A percentile compares a stretch with the other conserved stretches of the same genome.
These are phyloP conservation scores for Aspergillus wentii DNA, from an alignment of 495 filamentous ascomycete species.

Conservation along the genomic window DNA sequence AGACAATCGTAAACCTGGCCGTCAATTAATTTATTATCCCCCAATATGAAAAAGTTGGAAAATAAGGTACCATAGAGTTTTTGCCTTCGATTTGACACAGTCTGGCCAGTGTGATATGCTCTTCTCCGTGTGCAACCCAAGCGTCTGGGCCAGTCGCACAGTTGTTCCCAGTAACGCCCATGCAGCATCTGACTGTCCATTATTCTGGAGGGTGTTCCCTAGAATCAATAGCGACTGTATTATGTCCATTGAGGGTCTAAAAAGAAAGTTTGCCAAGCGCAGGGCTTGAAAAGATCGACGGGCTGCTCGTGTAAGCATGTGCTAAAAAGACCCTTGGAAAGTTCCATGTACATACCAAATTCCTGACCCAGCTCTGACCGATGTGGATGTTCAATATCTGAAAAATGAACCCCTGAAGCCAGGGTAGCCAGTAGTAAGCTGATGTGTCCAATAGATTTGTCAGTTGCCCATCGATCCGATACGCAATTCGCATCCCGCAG, in stretches of 20 bases:
- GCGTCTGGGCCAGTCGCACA: constrained; percentile 40
- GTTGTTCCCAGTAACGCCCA: constrained; percentile 43
- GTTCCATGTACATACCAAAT: constrained; percentile 29
- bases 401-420: constrained; percentile 48
- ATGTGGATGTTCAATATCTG: constrained; percentile 29
- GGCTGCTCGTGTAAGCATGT: constrained; percentile 9
- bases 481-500: constrained; percentile 12
- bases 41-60: not conserved
- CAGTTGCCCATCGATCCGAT: constrained; percentile 24
- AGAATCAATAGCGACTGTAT: constrained; percentile 42
- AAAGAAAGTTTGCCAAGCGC: constrained; percentile 42
- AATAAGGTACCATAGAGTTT: constrained; percentile 20
- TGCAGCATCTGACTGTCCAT: constrained; percentile 44
- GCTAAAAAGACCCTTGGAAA: not conserved
- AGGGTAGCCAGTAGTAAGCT: constrained; percentile 45
- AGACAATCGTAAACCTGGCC: constrained; percentile 25
- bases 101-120: constrained; percentile 22
- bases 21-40: not conserved
- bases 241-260: constrained; percentile 36
- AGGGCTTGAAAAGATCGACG: constrained; percentile 33
- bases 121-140: constrained; percentile 32
- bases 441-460: constrained; percentile 31
- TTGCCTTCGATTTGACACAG: constrained; percentile 17
- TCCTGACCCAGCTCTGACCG: constrained; percentile 25
- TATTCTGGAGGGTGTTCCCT: constrained; percentile 43